Conservation (phyloP, 345 rosid species). For the Eucalyptus sp. region DNA sequence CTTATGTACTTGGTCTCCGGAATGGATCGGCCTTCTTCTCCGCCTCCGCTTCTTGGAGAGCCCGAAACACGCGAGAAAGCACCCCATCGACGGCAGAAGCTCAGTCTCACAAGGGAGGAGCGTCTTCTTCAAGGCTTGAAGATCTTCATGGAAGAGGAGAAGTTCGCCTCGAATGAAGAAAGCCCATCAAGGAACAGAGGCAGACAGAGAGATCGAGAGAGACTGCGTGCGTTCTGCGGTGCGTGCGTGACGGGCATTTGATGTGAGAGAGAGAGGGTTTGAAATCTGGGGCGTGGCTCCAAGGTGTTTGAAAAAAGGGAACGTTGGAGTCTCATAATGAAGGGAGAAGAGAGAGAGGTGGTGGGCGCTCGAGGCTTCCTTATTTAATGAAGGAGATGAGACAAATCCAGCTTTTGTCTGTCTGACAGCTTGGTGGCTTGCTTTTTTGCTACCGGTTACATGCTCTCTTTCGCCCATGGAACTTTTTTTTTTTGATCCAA, state of each 20-base stretch:
- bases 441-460: neutral
- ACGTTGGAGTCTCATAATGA: neutral
- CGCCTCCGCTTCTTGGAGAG: constrained; percentile 45
- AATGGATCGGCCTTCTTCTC: constrained; percentile 31
- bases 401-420: neutral
- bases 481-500: neutral
- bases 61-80: constrained; percentile 85
- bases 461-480: neutral
- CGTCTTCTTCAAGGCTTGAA: neutral
- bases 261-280: constrained; percentile 4
- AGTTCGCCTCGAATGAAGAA: neutral
- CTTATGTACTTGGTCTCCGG: constrained; percentile 34
- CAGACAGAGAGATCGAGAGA: neutral
- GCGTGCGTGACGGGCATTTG: neutral
- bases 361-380: neutral
- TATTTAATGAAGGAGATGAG: neutral
- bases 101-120: neutral
- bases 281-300: constrained; percentile 64
- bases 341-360: neutral
- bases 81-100: constrained; percentile 35
- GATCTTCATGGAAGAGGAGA: neutral
- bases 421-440: neutral
- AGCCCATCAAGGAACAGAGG: neutral
- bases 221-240: neutral
- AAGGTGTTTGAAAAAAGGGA: neutral